Base-by-base conservation (phyloP, 495 filamentous ascomycete genomes). In the Lophiotrema nucula region DNA sequence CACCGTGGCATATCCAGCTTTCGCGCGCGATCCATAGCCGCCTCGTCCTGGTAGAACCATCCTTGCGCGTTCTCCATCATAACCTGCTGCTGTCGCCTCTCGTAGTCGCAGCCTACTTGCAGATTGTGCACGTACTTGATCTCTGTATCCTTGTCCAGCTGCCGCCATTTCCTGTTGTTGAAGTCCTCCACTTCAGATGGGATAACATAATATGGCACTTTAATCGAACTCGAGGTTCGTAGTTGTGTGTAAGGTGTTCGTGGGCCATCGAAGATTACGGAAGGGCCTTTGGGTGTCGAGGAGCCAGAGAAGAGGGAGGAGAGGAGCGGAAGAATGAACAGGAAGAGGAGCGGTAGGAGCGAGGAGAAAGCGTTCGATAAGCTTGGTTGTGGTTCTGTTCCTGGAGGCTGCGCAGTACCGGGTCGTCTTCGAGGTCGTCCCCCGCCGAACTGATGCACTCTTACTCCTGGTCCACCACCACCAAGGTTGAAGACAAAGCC, bases 401-500 rank as follows among this genome's bases (percentile, higher is more conserved):
- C 61, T 18, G 58, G 57, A 15, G 56, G 47, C 45, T 65, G 50
- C 16, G 60, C 46, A 4, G 62, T 69, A 42, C 18, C 56, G 59
- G 73, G 72, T 2, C 73, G 62, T 50, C 70, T 45, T 24, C 72
- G 66, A 6, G 73, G 73, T 15, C 62, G 47, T 15, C 60, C 62
- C 39, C 72, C 72, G 50, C 69, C 69, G 58, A 75, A 75, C 85
- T 92, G 62, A 80, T 84, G 44, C 73, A 87, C 47, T 79, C 78
- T 52, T 78, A 83, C 48, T 67, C 69, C 58, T 44, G 66, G 38
- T 71, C 73, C 15, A 60, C 67, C 12, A 60, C 66, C 46, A 67
- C 88, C 88, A 67, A 95, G 80, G 69, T 95, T 95, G 76, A 97
- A 97, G 45, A 92, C 87, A 70, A 95, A 96, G 66, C 88, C 84